A percentile compares a stretch with the other conserved stretches of the same genome.
phyloP scores from a whole-genome alignment of 106 monocot species.

The Iris macrosiphon region DNA sequence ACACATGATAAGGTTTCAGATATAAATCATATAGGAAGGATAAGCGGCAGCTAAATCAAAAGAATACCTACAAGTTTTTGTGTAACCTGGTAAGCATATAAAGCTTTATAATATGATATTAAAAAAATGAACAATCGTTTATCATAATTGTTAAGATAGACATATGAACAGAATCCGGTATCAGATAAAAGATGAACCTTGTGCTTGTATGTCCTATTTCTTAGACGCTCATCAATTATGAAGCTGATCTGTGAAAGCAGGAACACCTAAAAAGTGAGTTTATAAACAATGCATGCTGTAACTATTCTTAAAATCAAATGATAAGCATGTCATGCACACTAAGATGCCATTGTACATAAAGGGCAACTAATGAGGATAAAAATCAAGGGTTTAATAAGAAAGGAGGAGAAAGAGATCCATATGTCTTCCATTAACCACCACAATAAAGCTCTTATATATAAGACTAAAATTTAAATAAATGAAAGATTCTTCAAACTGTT shows the following conservation, averaged over 20 bases:
- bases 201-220: conserved; percentile 61
- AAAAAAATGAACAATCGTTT: neutral
- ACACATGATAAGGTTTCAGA: too few species aligned
- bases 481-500: too few species aligned
- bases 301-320: neutral
- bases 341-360: neutral
- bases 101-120: too few species aligned
- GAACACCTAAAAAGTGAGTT: neutral
- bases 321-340: neutral
- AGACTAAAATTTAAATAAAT: too few species aligned
- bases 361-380: too few species aligned
- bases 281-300: neutral
- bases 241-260: conserved; percentile 46
- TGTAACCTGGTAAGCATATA: too few species aligned
- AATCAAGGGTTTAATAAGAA: too few species aligned
- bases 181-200: conserved; percentile 47
- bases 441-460: too few species aligned
- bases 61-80: neutral
- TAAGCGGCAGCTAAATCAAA: neutral
- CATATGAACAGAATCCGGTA: neutral
- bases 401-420: too few species aligned
- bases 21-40: neutral
- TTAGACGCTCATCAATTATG: conserved; percentile 85
- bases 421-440: too few species aligned
- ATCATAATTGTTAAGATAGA: neutral